Evolutionary conservation across 164 flowering plant genomes (phyloP).

Genomic region (Malania oleifera): DNA sequence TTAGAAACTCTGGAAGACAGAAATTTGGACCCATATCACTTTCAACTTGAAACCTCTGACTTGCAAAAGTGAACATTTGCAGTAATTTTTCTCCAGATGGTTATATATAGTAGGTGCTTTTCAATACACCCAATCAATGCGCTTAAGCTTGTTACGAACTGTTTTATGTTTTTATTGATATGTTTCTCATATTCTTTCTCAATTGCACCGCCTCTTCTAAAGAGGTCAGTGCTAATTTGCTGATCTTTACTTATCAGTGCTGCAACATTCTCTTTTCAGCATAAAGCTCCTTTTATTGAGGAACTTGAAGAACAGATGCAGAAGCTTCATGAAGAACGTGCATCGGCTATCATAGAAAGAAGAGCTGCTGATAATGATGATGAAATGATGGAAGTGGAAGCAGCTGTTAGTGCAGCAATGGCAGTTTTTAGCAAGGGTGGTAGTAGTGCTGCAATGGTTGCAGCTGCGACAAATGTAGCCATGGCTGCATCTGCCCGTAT

Average conservation of each 20-base stretch:
- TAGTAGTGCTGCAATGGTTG: constrained; percentile 29
- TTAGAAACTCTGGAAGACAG: too few species aligned
- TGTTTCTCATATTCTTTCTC: background rate
- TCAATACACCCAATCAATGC: too few species aligned
- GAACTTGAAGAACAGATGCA: constrained; percentile 94
- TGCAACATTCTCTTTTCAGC: constrained; percentile 33
- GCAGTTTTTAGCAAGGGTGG: constrained; percentile 55
- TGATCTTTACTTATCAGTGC: background rate
- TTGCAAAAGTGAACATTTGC: too few species aligned
- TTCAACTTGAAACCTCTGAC: too few species aligned
- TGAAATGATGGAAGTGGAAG: constrained; percentile 84
- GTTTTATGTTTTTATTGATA: background rate
- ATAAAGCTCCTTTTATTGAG: constrained; percentile 88
- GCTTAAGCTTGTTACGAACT: too few species aligned
- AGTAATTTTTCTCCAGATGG: too few species aligned
- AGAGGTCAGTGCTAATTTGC: background rate
- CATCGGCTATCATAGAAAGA: constrained; percentile 65
- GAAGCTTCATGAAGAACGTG: constrained; percentile 78
- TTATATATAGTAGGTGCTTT: too few species aligned
- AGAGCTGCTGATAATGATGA: constrained; percentile 72
- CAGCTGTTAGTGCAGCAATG: constrained; percentile 71
- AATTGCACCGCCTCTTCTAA: background rate
- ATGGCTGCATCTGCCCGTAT: constrained; percentile 52
- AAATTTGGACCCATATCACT: too few species aligned
- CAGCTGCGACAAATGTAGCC: constrained; percentile 61